Evolutionary conservation across 495 filamentous ascomycete genomes (phyloP), one percentile per base, ranked within the genome.

Genomic region (Oidiodendron maius): DNA sequence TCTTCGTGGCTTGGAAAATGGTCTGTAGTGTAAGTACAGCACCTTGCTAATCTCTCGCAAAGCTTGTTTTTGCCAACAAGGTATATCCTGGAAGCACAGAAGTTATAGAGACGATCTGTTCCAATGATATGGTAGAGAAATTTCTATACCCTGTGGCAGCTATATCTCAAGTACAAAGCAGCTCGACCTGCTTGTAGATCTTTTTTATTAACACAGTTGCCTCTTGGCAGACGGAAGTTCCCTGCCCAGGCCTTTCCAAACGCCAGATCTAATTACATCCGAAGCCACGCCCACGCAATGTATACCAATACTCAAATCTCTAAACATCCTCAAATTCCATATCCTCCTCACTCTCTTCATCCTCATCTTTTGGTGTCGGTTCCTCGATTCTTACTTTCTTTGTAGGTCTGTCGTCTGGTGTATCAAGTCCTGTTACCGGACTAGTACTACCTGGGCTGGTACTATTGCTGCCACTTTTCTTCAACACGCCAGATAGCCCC

Each of bases 301-400:
- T n/a, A n/a, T 34, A 24, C 44, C 6, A 3, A 47, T 11, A 11
- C 35, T 9, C 17, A 39, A 17, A 13, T 24, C n/a, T 43, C 47
- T 40, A 71, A 12, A 78, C 82, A 61, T 86, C 80, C 56, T 83
- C 82, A 55, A 86, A 86, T 53, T 83, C 80, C 13, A 81, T 55
- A 39, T 83, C 81, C 32, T 83, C 74, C 40, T 79, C 75, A 10
- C 73, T 74, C 17, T 64, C 69, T 36, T 71, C 70, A 28, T 74
- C 70, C 26, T 71, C 69, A 28, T 72, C 70, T 24, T 70, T 70
- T 1, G 64, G 57, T n/a, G 71, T 66, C 0, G 67, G 66, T 30
- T 72, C 68, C 36, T 78, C 72, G 22, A 80, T 61, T 61, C 75
- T 77, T 25, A 75, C 71, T 55, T 75, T 74, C 66, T 83, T 82